Base-by-base conservation (phyloP, 129 eudicot species). In the Ambrosia artemisiifolia region DNA sequence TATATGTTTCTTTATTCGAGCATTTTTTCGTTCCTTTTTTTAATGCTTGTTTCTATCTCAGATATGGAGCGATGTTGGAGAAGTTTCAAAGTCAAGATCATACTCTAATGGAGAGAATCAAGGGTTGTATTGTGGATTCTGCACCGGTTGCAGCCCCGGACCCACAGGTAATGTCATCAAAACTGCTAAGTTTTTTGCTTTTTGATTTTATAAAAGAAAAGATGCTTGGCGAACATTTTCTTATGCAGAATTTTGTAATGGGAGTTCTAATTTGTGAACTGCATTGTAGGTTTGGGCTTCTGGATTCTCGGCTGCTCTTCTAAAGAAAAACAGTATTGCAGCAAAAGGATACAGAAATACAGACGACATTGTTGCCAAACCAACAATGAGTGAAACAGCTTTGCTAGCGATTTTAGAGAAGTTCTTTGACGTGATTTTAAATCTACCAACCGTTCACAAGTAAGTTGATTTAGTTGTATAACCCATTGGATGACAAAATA, bases 261-360 rank as follows among this genome's bases (percentile, higher is more conserved):
- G 16, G 10, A 7, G 46, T 61, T 61, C 6, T 61, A 33, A 34
- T 28, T 44, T 16, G 44, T 68, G 14, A 48, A 32, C 72, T 75
- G 14, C 46, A 5, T 59, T 76, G 36, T 55, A 93, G 98, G 97
- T 94, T 33, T 95, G 95, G 95, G 99, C 99, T 59, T 95, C 96
- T 7, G 99, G 99, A 34, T 95, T 95, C 84, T 95, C 99, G 36
- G 99, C 99, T 66, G 99, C 99, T 63, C 86, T 95, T 70, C 40
- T 91, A 79, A 95, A 95, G 83, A 95, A 91, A 76, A 83, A 80
- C 20, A 95, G 95, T 67, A 81, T 86, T 54, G 96, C 99, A 59
- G 82, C 97, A 32, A 84, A 88, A 80, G 88, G 94, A 63, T 62
- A 64, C 38, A 50, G 35, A 36, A 60, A 38, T 46, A 32, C 53